A percentile compares a stretch with the other conserved stretches of the same genome.
Conservation (phyloP, 2,329 filamentous ascomycete species). For the Fusarium papillatum region DNA sequence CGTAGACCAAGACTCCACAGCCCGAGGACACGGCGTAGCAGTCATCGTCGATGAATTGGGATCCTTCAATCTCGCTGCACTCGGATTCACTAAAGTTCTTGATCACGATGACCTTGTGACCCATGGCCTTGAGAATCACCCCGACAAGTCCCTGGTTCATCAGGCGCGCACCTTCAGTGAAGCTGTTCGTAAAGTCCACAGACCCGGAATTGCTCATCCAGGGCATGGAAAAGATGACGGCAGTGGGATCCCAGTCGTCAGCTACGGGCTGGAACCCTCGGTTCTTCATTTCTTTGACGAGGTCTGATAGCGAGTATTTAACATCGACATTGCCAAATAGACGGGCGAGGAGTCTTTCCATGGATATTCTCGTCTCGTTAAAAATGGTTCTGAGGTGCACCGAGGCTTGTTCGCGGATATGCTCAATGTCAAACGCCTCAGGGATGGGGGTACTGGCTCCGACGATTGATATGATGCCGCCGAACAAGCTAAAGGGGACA, state of each 20-base stretch:
- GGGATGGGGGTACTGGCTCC: not conserved
- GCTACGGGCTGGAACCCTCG: not conserved
- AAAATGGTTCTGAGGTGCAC: not conserved
- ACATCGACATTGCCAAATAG: not conserved
- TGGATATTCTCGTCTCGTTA: not conserved
- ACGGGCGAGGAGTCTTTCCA: not conserved
- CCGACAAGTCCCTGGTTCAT: not conserved
- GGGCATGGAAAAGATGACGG: not conserved
- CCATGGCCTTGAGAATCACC: not conserved
- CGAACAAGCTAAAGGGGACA: not conserved
- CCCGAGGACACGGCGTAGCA: not conserved
- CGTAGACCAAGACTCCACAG: not conserved
- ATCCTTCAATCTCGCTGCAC: not conserved
- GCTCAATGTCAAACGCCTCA: not conserved
- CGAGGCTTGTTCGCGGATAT: not conserved
- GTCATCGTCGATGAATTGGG: not conserved
- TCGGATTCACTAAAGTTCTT: not conserved
- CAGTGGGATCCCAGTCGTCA: not conserved
- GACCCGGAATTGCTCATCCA: not conserved
- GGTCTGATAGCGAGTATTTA: not conserved
- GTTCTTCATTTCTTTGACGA: not conserved
- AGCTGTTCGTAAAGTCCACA: not conserved
- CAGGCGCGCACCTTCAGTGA: not conserved
- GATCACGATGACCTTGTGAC: not conserved
- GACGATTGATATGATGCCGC: not conserved